Conservation (phyloP, 257 asterid species). For the Paulownia fortunei region DNA sequence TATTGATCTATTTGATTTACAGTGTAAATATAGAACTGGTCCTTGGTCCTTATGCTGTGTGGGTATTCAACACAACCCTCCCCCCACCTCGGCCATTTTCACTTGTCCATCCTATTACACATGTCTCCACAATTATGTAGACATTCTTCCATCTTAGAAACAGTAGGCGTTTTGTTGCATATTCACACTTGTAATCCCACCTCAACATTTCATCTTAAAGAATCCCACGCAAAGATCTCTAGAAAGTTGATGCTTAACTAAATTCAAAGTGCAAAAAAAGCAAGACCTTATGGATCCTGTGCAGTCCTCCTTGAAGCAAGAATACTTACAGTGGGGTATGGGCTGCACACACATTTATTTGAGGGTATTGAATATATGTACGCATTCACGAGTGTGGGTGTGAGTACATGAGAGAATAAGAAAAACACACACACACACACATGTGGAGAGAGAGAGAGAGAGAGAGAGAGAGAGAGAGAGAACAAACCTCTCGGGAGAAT, state of each 20-base stretch:
- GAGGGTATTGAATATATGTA: too few relatives aligned
- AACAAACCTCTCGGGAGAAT: conserved; percentile 75
- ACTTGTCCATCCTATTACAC: neutral
- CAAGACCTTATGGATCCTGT: too few relatives aligned
- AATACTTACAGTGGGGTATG: neutral
- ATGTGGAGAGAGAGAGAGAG: too few relatives aligned
- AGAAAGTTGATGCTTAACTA: too few relatives aligned
- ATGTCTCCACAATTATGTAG: neutral
- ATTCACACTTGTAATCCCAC: too few relatives aligned
- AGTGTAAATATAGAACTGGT: neutral
- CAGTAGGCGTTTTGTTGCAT: too few relatives aligned
- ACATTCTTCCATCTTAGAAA: neutral
- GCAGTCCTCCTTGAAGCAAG: too few relatives aligned
- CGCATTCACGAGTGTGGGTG: too few relatives aligned
- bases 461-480: neutral
- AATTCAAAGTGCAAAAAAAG: too few relatives aligned
- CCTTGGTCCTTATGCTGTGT: neutral
- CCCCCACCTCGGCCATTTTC: neutral
- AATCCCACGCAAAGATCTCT: too few relatives aligned
- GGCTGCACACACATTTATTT: neutral
- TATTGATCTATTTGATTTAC: neutral
- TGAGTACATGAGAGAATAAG: neutral
- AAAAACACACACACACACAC: neutral
- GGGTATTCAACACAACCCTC: neutral
- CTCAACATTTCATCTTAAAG: too few relatives aligned